Evolutionary conservation across 371 early-diverging fungal species (phyloP).

Genomic region (Mortierella sp.): DNA sequence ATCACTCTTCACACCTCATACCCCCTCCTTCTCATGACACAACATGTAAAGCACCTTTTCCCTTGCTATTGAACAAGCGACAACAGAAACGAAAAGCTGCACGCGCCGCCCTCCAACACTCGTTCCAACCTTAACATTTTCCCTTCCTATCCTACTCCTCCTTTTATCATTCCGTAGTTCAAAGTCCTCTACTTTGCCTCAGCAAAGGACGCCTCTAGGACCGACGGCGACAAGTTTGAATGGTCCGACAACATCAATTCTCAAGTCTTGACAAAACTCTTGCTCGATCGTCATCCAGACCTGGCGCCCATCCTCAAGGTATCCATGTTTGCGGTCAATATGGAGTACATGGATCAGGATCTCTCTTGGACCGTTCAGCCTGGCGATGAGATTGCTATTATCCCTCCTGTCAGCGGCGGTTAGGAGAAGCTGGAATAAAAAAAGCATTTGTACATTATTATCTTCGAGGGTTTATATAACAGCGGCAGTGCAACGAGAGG

Average conservation of each 20-base stretch:
- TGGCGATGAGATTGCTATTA: slow-evolving; percentile 76
- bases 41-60: background rate
- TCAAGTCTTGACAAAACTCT: slow-evolving; percentile 44
- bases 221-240: slow-evolving; percentile 59
- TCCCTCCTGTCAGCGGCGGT: slow-evolving; percentile 87
- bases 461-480: no score
- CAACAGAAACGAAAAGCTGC: background rate
- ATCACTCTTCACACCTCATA: background rate
- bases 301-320: slow-evolving; percentile 61
- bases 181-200: slow-evolving; percentile 75
- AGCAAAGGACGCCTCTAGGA: slow-evolving; percentile 67
- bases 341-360: slow-evolving; percentile 74
- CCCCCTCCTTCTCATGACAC: background rate
- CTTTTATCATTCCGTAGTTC: slow-evolving; percentile 21
- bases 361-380: slow-evolving; percentile 54
- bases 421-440: slow-evolving; percentile 1
- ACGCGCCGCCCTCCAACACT: background rate
- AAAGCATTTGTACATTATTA: background rate
- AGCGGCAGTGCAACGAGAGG: no score
- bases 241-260: slow-evolving; percentile 51
- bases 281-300: slow-evolving; percentile 59
- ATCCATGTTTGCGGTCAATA: slow-evolving; percentile 76
- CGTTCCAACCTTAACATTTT: background rate
- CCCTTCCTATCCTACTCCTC: background rate
- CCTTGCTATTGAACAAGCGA: background rate